phyloP scores from a whole-genome alignment of 2,329 filamentous ascomycete genomes.

The Penicillium sclerotigenum region DNA sequence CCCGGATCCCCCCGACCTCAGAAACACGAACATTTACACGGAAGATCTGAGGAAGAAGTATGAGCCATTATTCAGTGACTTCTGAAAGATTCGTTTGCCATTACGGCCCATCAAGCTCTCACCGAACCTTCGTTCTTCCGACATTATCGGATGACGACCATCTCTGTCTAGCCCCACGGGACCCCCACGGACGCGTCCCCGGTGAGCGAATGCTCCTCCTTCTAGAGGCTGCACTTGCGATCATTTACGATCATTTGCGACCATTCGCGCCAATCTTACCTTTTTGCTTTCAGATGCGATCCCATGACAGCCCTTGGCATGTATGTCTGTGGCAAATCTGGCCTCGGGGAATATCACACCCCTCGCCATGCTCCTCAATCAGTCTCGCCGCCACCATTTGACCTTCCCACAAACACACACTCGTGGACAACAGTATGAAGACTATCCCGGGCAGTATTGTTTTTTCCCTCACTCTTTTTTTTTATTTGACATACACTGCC shows the following conservation, averaged over 20 bases:
- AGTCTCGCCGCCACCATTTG: not conserved
- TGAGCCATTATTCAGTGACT: conserved; percentile 60
- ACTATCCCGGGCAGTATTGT: not conserved
- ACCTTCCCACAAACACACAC: not conserved
- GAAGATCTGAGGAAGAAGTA: conserved; percentile 60
- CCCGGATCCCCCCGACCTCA: conserved; percentile 53
- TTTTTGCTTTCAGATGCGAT: not conserved
- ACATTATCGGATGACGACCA: not conserved
- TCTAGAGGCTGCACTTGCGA: not conserved
- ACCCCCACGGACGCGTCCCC: conserved; percentile 4
- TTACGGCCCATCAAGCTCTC: not conserved
- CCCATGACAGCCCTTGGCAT: conserved; percentile 1
- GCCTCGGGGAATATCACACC: not conserved
- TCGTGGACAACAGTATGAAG: not conserved
- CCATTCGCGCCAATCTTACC: not conserved
- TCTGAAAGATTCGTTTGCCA: conserved; percentile 39
- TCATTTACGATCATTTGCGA: not conserved
- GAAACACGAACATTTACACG: conserved; percentile 53
- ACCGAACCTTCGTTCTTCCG: not conserved
- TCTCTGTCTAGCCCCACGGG: not conserved
- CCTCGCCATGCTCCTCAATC: not conserved
- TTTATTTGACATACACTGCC: not conserved
- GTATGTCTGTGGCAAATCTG: not conserved
- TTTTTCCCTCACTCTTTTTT: not conserved
- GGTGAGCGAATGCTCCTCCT: not conserved